These are phyloP conservation scores for Bruguiera sexangula DNA, from an alignment of 345 rosid genomes.

Conservation along the genomic window DNA sequence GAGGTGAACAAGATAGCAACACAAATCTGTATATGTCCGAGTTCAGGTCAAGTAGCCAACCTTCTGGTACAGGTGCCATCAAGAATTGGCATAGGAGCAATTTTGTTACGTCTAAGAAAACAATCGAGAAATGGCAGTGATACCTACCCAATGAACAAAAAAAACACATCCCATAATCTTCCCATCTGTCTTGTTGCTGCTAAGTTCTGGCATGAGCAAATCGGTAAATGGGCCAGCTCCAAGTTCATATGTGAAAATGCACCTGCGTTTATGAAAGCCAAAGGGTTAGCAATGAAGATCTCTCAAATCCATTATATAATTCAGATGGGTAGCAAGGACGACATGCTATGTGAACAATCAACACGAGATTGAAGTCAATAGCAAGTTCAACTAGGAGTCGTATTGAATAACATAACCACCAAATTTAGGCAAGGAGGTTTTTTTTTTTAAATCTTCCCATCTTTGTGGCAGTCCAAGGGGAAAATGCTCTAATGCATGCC, in stretches of 20 bases:
- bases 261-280: conserved; percentile 33
- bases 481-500: too few species aligned
- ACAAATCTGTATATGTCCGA: too few species aligned
- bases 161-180: conserved; percentile 74
- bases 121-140: neutral
- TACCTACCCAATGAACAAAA: conserved; percentile 73
- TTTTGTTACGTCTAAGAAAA: neutral
- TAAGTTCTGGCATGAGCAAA: conserved; percentile 69
- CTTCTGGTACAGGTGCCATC: neutral
- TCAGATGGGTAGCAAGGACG: too few species aligned
- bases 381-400: too few species aligned
- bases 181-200: conserved; percentile 62
- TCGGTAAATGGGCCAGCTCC: conserved; percentile 84
- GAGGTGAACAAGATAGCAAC: neutral
- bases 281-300: neutral
- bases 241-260: conserved; percentile 60
- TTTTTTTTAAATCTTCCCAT: too few species aligned
- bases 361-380: neutral
- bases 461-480: too few species aligned
- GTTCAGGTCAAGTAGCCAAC: too few species aligned
- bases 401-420: too few species aligned
- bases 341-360: neutral
- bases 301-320: too few species aligned
- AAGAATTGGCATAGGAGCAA: neutral
- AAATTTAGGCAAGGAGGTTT: too few species aligned